Base-by-base conservation (phyloP, 805 yeast species). In the Pichia scutulata region DNA sequence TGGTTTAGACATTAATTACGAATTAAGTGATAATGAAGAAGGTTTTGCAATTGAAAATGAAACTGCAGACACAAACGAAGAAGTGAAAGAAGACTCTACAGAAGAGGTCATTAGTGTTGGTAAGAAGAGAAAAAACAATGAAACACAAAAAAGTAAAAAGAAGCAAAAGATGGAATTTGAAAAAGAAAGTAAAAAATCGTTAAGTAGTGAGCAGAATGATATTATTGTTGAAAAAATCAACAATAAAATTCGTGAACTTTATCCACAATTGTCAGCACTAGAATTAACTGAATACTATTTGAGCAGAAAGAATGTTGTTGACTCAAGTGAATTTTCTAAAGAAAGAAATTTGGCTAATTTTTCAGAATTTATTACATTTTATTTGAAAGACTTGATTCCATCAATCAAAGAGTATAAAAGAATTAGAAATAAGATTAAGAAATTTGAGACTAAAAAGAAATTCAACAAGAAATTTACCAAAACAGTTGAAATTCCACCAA, bases 161-260 rank as follows among this genome's bases (percentile, higher is more conserved):
- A 76, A 74, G 57, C 70, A 76, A 49, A 85, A 82, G 63, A 77
- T 83, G 78, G 84, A 82, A 52, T 74, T 76, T 57, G 89, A 84
- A 55, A 70, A 75, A 10, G 71, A 76, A 22, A 75, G 75, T 55
- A 89, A 85, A 70, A 71, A 70, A 47, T 60, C 66, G 21, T 58
- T 89, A 9, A 78, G 93, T 1, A 60, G 60, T 18, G 75, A 77
- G 56, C 72, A 78, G 6, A 73, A 88, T 0, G 84, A 78, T 4
- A 68, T 76, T 13, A 77, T 90, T 41, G 79, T 84, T 1, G 95
- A 89, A 56, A 78, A 71, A 56, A 71, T 90, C 46, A 83, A 89
- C 25, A 67, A 75, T 9, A 70, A 78, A 54, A 72, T 86, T n/a
- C 71, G 85, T 43, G 75, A 72, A 51, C 71, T 75, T 53, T 77